These are phyloP conservation scores for Cytospora paraplurivora DNA, from an alignment of 2,329 filamentous ascomycete genomes.

Conservation along the genomic window DNA sequence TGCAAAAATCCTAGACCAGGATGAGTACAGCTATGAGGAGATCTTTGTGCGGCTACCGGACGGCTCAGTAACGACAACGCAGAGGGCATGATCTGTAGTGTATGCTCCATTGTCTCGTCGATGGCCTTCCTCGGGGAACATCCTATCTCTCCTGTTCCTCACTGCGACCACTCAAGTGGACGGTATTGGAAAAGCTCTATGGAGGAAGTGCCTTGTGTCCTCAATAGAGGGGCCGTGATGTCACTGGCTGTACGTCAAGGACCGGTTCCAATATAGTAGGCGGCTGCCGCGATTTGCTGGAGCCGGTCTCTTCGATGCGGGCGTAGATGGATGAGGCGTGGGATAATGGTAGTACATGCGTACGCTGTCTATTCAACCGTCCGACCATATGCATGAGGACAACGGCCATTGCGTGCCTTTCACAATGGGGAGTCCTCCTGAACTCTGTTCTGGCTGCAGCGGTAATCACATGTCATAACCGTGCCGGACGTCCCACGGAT, in stretches of 20 bases:
- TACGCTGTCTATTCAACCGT: neutral
- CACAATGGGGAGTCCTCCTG: neutral
- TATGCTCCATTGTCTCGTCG: neutral
- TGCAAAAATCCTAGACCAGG: neutral
- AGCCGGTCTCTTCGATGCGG: too few relatives aligned
- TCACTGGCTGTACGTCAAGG: neutral
- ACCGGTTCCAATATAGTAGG: neutral
- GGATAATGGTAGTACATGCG: neutral
- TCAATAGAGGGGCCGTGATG: neutral
- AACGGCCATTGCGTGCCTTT: neutral
- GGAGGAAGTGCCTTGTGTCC: neutral
- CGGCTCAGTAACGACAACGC: neutral
- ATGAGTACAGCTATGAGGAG: neutral
- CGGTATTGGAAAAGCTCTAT: neutral
- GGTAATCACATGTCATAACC: neutral
- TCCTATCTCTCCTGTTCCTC: neutral
- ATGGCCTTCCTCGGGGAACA: neutral
- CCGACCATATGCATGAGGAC: neutral
- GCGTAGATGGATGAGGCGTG: too few relatives aligned
- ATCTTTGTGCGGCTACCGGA: neutral
- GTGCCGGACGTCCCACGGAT: neutral
- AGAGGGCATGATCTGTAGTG: neutral
- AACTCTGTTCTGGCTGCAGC: neutral
- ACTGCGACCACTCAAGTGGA: neutral
- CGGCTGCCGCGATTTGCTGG: too few relatives aligned